A percentile compares a stretch with the other conserved stretches of the same genome.
phyloP scores from a whole-genome alignment of 805 yeast genomes.

The Phaffomyces antillensis region DNA sequence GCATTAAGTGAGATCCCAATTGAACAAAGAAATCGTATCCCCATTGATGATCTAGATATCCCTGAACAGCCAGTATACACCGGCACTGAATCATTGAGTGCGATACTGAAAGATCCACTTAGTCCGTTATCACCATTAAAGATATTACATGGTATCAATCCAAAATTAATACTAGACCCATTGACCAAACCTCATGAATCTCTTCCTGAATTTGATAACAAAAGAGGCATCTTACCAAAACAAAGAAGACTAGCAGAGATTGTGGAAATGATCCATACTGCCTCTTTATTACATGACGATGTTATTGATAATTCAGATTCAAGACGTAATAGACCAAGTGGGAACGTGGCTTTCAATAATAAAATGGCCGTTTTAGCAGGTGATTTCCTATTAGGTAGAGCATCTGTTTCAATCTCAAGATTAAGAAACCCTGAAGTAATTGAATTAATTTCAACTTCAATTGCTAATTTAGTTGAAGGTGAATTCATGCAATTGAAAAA shows the following conservation, averaged over 20 bases:
- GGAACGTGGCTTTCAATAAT: slow-evolving; percentile 89
- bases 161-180: slow-evolving; percentile 76
- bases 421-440: slow-evolving; percentile 95
- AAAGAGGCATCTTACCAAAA: slow-evolving; percentile 80
- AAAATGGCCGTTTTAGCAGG: slow-evolving; percentile 98
- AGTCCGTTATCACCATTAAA: slow-evolving; percentile 73
- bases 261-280: slow-evolving; percentile 97
- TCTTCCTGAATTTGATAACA: slow-evolving; percentile 50
- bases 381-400: slow-evolving; percentile 90
- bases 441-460: slow-evolving; percentile 89
- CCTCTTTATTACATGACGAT: slow-evolving; percentile 91
- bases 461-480: slow-evolving; percentile 96
- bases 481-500: slow-evolving; percentile 98
- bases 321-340: slow-evolving; percentile 84
- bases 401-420: slow-evolving; percentile 92
- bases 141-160: slow-evolving; percentile 84
- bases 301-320: slow-evolving; percentile 88
- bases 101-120: slow-evolving; percentile 41
- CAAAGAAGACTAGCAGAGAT: slow-evolving; percentile 95
- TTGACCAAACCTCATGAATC: slow-evolving; percentile 72
- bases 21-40: slow-evolving; percentile 54
- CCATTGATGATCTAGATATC: slow-evolving; percentile 58
- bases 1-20: slow-evolving; percentile 73
- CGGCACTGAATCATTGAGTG: slow-evolving; percentile 47
- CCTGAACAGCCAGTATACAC: slow-evolving; percentile 56